These are phyloP conservation scores for Flaveria robusta DNA, from an alignment of 129 eudicot species.

Conservation along the genomic window DNA sequence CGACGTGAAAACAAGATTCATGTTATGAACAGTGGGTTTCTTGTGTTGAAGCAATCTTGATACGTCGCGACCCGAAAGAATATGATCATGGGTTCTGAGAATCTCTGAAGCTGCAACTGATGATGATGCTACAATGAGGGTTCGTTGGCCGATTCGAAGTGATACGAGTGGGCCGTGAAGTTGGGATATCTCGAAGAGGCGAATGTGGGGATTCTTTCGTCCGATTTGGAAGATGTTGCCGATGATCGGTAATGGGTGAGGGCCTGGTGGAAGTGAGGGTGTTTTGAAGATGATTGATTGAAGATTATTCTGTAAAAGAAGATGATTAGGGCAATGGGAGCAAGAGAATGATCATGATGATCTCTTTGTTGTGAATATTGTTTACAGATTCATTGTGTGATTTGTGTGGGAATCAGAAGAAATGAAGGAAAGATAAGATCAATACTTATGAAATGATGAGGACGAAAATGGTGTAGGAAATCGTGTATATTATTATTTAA, in stretches of 20 bases:
- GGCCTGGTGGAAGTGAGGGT: constrained; percentile 52
- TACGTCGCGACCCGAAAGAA: constrained; percentile 30
- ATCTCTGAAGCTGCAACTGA: constrained; percentile 40
- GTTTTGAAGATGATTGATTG: background rate
- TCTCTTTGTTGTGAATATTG: background rate
- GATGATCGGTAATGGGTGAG: constrained; percentile 50
- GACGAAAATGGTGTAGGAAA: background rate
- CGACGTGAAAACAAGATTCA: constrained; percentile 11
- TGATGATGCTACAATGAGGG: constrained; percentile 44
- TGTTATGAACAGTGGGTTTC: constrained; percentile 10
- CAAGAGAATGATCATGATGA: constrained; percentile 9
- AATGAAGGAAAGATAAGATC: background rate
- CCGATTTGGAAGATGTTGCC: constrained; percentile 44
- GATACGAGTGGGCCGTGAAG: constrained; percentile 49
- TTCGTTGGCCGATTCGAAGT: constrained; percentile 30
- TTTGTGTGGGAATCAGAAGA: background rate
- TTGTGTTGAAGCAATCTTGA: constrained; percentile 21
- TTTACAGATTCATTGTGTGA: background rate
- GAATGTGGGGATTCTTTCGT: constrained; percentile 25
- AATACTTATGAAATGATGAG: background rate
- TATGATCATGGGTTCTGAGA: constrained; percentile 47
- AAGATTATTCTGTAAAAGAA: background rate
- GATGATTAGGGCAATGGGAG: constrained; percentile 6
- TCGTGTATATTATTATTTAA: background rate
- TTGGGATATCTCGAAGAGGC: constrained; percentile 37